Evolutionary conservation across 225 moss, liverwort and hornwort genomes (phyloP), one percentile per base, ranked within the genome.

Genomic region (Anthoceros angustus): DNA sequence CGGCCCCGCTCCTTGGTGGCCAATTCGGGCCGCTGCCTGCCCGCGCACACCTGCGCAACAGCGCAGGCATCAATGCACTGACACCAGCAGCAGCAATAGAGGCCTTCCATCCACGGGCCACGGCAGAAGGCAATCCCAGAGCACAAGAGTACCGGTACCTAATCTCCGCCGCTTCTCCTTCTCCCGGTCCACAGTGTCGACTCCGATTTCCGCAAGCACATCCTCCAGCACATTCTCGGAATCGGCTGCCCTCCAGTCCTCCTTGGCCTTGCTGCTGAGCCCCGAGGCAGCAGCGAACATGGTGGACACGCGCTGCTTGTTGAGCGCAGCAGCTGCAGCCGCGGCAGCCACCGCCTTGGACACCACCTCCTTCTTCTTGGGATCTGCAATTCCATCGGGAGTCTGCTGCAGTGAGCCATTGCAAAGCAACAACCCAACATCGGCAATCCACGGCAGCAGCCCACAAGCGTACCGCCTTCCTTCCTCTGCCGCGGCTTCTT

Each of bases 271-370:
- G 85, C 87, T 46, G 83, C 73, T 39, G 85, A 81, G 65, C 80
- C 84, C 78, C 6, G 88, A 80, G 11, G 82, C 84, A 63, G 92
- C 92, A n/a, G 89, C 88, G 63, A 92, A 89, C 92, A 92, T 89
- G 67, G 81, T 92, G 60, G 92, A 85, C 8, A 92, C 75, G 63
- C 89, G 85, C 66, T 87, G 89, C 70, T 86, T 99, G 67, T 89
- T 89, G 15, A 86, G 89, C 46, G 92, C 69, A 18, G 89, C 89
- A 38, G 98, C 92, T 55, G 98, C 98, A 43, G 86, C 87, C 67
- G 92, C 92, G 73, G 89, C 89, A 67, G 90, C 74, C 10, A 87
- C 86, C 64, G 80, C 83, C 75, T 79, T 84, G 40, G 67, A 88
- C 42, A 85, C 80, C 40, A 63, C 77, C 65, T 92, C 85, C 70